Evolutionary conservation across 805 yeast genomes (phyloP), one percentile per base, ranked within the genome.

Genomic region (Diddensiella caesifluorescens): DNA sequence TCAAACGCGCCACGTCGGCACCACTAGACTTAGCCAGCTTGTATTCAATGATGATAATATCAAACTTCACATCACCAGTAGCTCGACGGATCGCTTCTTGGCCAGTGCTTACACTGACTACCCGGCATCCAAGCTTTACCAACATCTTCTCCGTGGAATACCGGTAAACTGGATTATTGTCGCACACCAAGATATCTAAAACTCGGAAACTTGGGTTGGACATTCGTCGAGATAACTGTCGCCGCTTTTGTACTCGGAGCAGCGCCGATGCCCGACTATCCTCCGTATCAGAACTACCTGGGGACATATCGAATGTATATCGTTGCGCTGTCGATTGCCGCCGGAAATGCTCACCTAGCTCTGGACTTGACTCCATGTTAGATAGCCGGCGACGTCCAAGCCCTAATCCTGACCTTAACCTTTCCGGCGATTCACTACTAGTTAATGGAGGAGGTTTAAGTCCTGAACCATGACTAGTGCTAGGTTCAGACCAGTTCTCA

Each of bases 11-110:
- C 23, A 90, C 80, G 64, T 88, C 95, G 4, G 77, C 63, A 1
- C 85, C 82, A 48, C 77, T 83, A 22, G 83, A 67, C 46, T 79
- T 80, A 12, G 83, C 75, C 18, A 83, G 65, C 50, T 75, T 75
- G 41, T 83, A 68, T 2, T 90, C 92, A 0, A 92, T 79, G 45
- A 89, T 69, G 22, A 89, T 86, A 30, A 88, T 51, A 62, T 89
- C 97, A 65, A 87, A 90, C 56, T 78, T 81, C 15, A 86, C 83
- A 39, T 80, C 80, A 27, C 94, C 83, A 0, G 95, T 83, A 4
- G 87, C 86, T 42, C 92, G 66, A 46, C 92, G 71, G 10, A 88
- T 74, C 45, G 88, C 68, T 47, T 88, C 96, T 46, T 87, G 90
- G 1, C 95, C 95, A 45, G 79, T 79, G 0, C 79, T 68, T 4